Conservation (phyloP, 305 asterid species). For the Fraxinus ornus region DNA sequence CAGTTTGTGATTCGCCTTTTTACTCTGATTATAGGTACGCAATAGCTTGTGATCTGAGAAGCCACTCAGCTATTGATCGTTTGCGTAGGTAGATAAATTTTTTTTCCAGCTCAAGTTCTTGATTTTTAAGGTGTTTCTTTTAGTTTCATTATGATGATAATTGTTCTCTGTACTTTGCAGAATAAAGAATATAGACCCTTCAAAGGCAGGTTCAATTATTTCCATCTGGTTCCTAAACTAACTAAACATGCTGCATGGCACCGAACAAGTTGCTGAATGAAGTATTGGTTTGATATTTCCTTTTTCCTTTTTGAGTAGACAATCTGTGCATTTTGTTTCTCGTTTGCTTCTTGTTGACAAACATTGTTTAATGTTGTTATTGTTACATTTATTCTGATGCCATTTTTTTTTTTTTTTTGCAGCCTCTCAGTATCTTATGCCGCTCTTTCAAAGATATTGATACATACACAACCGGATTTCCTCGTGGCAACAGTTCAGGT, state of each 20-base stretch:
- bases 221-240: slow-evolving; percentile 12
- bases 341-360: neutral
- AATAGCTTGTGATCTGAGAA: slow-evolving; percentile 66
- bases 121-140: neutral
- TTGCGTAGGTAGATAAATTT: slow-evolving; percentile 58
- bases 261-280: slow-evolving; percentile 5
- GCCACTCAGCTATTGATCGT: slow-evolving; percentile 71
- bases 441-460: slow-evolving; percentile 85
- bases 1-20: neutral
- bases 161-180: slow-evolving; percentile 45
- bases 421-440: slow-evolving; percentile 90
- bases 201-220: slow-evolving; percentile 59
- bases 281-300: slow-evolving; percentile 6
- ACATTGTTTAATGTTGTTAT: neutral
- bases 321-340: slow-evolving; percentile 16
- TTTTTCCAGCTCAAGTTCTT: neutral
- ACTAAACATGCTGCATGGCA: slow-evolving; percentile 3
- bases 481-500: slow-evolving; percentile 72
- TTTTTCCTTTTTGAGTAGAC: neutral
- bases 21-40: slow-evolving; percentile 65
- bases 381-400: slow-evolving; percentile 9
- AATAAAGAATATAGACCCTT: slow-evolving; percentile 70
- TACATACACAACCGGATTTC: slow-evolving; percentile 83
- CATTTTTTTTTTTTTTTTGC: slow-evolving; percentile 27
- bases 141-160: slow-evolving; percentile 16